A percentile compares a stretch with the other conserved stretches of the same genome.
Evolutionary conservation across 768 basidiomycete genomes (phyloP).

Genomic region (Psilocybe sp.): DNA sequence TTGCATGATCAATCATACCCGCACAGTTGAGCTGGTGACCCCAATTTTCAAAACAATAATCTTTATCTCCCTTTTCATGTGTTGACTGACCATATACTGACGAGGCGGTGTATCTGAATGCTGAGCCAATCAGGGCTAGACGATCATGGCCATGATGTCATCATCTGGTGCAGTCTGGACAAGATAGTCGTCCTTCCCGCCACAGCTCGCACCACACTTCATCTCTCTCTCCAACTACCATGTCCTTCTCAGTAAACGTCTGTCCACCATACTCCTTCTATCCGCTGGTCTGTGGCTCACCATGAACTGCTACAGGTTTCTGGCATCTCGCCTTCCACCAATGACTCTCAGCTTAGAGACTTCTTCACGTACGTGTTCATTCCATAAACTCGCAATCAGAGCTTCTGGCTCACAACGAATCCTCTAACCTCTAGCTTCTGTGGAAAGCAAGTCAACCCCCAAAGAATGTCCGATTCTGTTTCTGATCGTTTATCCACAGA

Average conservation of each 20-base stretch:
- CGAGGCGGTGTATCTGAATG: too few relatives aligned
- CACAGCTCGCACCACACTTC: slow-evolving; percentile 2
- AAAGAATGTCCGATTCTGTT: background rate
- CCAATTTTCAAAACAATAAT: too few relatives aligned
- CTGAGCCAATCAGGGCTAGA: too few relatives aligned
- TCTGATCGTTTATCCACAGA: slow-evolving; percentile 27
- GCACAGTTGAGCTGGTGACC: too few relatives aligned
- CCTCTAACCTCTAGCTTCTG: slow-evolving; percentile 61
- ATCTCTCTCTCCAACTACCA: slow-evolving; percentile 30
- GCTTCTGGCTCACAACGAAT: slow-evolving; percentile 4
- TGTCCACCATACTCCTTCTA: slow-evolving; percentile 9
- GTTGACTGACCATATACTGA: too few relatives aligned
- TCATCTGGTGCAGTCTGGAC: slow-evolving; percentile 3
- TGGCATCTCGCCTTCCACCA: slow-evolving; percentile 64
- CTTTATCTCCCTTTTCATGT: too few relatives aligned
- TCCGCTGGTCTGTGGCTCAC: background rate
- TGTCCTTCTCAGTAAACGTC: slow-evolving; percentile 47
- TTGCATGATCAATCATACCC: too few relatives aligned
- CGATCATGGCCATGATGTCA: slow-evolving; percentile 11
- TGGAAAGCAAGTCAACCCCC: slow-evolving; percentile 56
- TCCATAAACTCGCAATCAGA: slow-evolving; percentile 2
- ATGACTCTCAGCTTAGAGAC: slow-evolving; percentile 65
- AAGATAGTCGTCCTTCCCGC: background rate
- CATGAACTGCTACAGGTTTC: slow-evolving; percentile 51
- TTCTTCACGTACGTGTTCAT: slow-evolving; percentile 70